Evolutionary conservation across 1,284 basidiomycete genomes (phyloP), one percentile per base, ranked within the genome.

Genomic region (Malassezia slooffiae): DNA sequence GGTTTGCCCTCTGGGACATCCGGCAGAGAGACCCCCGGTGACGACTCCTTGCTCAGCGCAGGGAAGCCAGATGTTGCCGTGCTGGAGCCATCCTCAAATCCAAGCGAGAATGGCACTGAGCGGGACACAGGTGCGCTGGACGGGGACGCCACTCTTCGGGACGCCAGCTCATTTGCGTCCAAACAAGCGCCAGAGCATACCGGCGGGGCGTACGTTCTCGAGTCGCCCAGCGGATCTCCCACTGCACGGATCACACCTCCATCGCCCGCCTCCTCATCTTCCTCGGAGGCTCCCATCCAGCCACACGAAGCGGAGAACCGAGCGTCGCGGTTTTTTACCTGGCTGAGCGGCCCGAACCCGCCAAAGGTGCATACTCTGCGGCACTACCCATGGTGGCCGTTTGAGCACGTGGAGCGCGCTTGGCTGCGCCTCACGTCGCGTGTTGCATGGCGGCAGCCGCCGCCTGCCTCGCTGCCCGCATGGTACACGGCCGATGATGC

Each of bases 331-430:
- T n/a, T n/a, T n/a, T n/a, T n/a, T 7, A 12, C 34, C 3, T 60
- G 52, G 51, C 10, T 55, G 4, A 38, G 1, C 60, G 63, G 16
- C 63, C 63, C 0, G 33, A 34, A 8, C 43, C 45, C 3, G 38
- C 55, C 1, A 38, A n/a, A 39, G 2, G 34, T 31, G 12, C 41
- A 55, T 22, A 36, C 26, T 26, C 52, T 66, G 10, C 41, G 48
- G n/a, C 62, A 64, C 20, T 62, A 55, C 26, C 45, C 42, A 0
- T 67, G 64, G 64, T 67, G 62, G 64, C 62, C 64, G 3, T 34
- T 63, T 7, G 48, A 24, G 1, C 21, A 33, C 1, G n/a, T 63
- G 9, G 64, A 67, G 38, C 31, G 28, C 2, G 19, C 28, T 4
- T 65, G 62, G 60, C 20, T 19, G n/a, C 26, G 16, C 3, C 13